Conservation (phyloP, 305 asterid species). For the Solanum hybrid region DNA sequence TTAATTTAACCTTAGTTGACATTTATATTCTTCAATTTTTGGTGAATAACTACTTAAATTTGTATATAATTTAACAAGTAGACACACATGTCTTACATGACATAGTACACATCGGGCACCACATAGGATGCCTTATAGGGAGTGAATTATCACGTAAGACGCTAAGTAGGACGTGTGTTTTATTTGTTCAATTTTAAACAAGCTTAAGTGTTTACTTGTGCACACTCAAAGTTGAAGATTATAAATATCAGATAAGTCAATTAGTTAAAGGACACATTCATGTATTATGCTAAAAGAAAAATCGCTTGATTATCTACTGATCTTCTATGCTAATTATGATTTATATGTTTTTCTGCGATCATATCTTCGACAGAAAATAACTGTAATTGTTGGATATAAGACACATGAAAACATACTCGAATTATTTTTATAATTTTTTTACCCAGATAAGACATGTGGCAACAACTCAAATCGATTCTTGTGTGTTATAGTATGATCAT, state of each 20-base stretch:
- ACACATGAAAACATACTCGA: not conserved
- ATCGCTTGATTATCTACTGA: not conserved
- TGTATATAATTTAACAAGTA: no score
- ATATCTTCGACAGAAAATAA: not conserved
- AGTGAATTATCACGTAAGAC: not conserved
- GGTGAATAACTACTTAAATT: not conserved
- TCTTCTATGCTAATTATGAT: not conserved
- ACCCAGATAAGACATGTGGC: not conserved
- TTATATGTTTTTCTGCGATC: not conserved
- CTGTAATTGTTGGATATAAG: no score
- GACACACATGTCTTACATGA: not conserved
- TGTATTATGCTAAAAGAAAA: not conserved
- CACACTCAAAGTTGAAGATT: not conserved
- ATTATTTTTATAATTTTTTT: no score
- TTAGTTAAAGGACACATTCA: not conserved
- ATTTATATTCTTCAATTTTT: not conserved
- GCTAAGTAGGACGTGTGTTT: no score
- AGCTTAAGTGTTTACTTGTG: not conserved
- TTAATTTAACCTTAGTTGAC: not conserved
- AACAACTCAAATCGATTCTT: no score
- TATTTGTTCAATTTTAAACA: not conserved
- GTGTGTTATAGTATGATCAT: not conserved
- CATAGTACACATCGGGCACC: not conserved
- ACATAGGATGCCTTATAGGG: not conserved
- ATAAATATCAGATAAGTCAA: not conserved